Percentiles rank a stretch among this genome's conserved stretches.
Evolutionary conservation across 192 early-diverging fungal genomes (phyloP).

Genomic region (Coemansia sp.): DNA sequence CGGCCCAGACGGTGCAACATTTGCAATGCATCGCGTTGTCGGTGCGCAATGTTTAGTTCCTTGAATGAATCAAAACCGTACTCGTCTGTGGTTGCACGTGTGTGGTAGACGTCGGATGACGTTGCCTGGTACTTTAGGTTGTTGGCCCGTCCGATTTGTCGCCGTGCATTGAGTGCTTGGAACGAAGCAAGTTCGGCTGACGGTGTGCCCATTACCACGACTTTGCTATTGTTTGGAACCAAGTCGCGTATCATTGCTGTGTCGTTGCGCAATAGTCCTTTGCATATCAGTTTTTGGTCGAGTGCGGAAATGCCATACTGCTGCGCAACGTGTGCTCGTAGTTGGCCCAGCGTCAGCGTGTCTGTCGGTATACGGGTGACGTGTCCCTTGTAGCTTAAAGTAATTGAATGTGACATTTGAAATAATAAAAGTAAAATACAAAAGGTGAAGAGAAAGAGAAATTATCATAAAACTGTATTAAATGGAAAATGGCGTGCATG

Average conservation of each 20-base stretch:
- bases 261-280: slow-evolving; percentile 13
- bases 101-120: slow-evolving; percentile 5
- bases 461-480: not conserved
- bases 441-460: not conserved
- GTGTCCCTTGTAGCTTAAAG: slow-evolving; percentile 26
- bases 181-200: slow-evolving; percentile 12
- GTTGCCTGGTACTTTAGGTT: slow-evolving; percentile 19
- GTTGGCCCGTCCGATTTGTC: slow-evolving; percentile 22
- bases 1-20: slow-evolving; percentile 27
- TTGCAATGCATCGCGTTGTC: slow-evolving; percentile 12
- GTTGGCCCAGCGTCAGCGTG: slow-evolving; percentile 23
- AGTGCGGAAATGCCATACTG: slow-evolving; percentile 27
- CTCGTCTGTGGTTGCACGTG: slow-evolving; percentile 3
- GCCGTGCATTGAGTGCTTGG: slow-evolving; percentile 8
- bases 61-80: slow-evolving; percentile 25
- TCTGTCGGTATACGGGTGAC: slow-evolving; percentile 5
- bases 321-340: slow-evolving; percentile 20
- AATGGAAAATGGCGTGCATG: not conserved
- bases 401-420: slow-evolving; percentile 6
- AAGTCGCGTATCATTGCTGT: not conserved
- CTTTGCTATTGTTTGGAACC: slow-evolving; percentile 11
- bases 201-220: slow-evolving; percentile 40
- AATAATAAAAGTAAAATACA: not conserved
- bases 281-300: slow-evolving; percentile 29
- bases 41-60: slow-evolving; percentile 6